phyloP scores from a whole-genome alignment of 345 rosid genomes.

The Theobroma cacao region DNA sequence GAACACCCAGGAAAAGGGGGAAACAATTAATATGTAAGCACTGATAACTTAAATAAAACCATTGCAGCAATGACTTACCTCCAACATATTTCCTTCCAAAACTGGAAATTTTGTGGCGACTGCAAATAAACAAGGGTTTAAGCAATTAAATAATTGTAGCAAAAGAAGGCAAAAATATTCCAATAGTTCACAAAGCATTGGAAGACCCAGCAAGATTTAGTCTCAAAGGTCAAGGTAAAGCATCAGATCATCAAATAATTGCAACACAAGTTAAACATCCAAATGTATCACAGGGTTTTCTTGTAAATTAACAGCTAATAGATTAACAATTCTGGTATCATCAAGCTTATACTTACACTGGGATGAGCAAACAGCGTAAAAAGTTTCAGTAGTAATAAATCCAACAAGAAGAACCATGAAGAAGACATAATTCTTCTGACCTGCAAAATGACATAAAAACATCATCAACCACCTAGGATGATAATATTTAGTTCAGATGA shows the following conservation, averaged over 20 bases:
- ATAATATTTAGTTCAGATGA: not conserved
- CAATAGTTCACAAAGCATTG: not conserved
- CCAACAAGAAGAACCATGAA: constrained; percentile 60
- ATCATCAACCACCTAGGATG: not conserved
- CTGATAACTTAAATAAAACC: not conserved
- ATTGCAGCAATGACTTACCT: constrained; percentile 28
- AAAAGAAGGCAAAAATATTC: not conserved
- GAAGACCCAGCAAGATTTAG: not conserved
- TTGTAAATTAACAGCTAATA: not conserved
- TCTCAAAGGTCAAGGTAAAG: not conserved
- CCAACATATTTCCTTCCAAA: constrained; percentile 12
- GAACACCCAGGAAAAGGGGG: not conserved
- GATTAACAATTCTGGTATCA: not conserved
- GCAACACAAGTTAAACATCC: not conserved
- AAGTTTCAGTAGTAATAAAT: constrained; percentile 48
- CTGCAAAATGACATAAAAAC: constrained; percentile 30
- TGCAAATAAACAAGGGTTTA: constrained; percentile 12
- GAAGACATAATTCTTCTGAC: constrained; percentile 48
- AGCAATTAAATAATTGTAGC: not conserved
- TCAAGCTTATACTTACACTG: constrained; percentile 38
- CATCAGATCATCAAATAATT: not conserved
- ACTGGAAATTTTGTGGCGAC: constrained; percentile 23
- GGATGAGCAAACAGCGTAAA: constrained; percentile 40
- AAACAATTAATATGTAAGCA: not conserved
- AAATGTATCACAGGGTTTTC: not conserved